phyloP scores from a whole-genome alignment of 1,139 yeast genomes.

The Arxiozyma heterogenica region DNA sequence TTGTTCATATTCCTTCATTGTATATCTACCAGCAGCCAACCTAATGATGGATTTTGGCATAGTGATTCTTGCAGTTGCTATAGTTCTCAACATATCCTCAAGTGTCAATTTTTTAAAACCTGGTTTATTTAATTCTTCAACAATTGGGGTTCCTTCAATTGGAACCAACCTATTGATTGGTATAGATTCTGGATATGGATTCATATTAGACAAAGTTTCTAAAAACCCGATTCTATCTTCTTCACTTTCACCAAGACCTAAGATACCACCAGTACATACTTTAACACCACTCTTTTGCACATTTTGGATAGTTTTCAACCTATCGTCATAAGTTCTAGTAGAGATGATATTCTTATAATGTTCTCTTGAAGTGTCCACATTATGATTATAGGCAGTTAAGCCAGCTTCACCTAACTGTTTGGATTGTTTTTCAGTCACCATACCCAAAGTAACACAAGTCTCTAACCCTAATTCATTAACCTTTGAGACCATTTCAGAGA shows the following conservation, averaged over 20 bases:
- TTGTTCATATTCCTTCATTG: slow-evolving; percentile 73
- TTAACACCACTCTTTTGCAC: slow-evolving; percentile 59
- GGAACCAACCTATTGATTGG: slow-evolving; percentile 79
- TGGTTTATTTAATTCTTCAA: slow-evolving; percentile 40
- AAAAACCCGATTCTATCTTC: slow-evolving; percentile 65
- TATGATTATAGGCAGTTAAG: slow-evolving; percentile 73
- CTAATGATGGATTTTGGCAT: slow-evolving; percentile 69
- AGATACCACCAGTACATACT: slow-evolving; percentile 73
- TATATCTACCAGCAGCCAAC: slow-evolving; percentile 72
- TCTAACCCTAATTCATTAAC: slow-evolving; percentile 65
- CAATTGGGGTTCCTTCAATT: slow-evolving; percentile 71
- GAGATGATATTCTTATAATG: slow-evolving; percentile 65
- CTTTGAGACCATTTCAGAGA: slow-evolving; percentile 55
- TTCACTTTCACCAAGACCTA: slow-evolving; percentile 68
- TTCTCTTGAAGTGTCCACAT: slow-evolving; percentile 71
- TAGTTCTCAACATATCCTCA: slow-evolving; percentile 56
- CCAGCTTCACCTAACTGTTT: slow-evolving; percentile 54
- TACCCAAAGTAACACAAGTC: slow-evolving; percentile 73
- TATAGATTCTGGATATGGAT: slow-evolving; percentile 64
- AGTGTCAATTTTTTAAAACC: slow-evolving; percentile 42
- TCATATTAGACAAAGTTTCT: slow-evolving; percentile 58
- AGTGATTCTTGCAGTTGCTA: slow-evolving; percentile 65
- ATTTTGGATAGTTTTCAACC: slow-evolving; percentile 54
- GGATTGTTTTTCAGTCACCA: slow-evolving; percentile 60
- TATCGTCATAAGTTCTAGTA: slow-evolving; percentile 61